A percentile compares a stretch with the other conserved stretches of the same genome.
Evolutionary conservation across 441 rosid species (phyloP).

Genomic region (Aquilaria agallochum): DNA sequence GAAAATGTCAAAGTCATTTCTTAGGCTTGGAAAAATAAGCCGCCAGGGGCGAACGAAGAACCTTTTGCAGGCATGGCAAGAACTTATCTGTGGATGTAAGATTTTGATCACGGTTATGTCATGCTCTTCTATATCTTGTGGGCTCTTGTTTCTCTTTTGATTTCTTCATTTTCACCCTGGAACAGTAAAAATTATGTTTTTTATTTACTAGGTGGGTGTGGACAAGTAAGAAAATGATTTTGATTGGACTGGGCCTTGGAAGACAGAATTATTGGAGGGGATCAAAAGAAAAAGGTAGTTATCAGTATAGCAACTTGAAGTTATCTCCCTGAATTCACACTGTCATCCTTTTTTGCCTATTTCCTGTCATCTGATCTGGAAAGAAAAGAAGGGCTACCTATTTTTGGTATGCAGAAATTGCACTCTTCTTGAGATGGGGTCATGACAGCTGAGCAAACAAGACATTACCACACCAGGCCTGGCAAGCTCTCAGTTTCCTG

Average conservation of each 20-base stretch:
- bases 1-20: neutral
- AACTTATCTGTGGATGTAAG: slow-evolving; percentile 8
- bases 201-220: slow-evolving; percentile 20
- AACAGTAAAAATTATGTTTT: slow-evolving; percentile 16
- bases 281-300: slow-evolving; percentile 36
- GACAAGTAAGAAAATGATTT: slow-evolving; percentile 36
- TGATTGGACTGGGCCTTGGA: slow-evolving; percentile 24
- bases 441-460: slow-evolving; percentile 44
- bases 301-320: slow-evolving; percentile 27
- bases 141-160: slow-evolving; percentile 16
- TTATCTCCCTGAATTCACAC: slow-evolving; percentile 34
- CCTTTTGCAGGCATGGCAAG: slow-evolving; percentile 9
- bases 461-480: slow-evolving; percentile 23
- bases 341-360: slow-evolving; percentile 33
- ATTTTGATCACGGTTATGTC: slow-evolving; percentile 3
- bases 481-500: slow-evolving; percentile 19
- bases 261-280: slow-evolving; percentile 49
- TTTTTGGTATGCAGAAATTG: slow-evolving; percentile 25
- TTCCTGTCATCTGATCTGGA: slow-evolving; percentile 45
- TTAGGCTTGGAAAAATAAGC: slow-evolving; percentile 2
- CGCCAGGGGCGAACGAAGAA: slow-evolving; percentile 5
- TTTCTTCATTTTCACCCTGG: neutral
- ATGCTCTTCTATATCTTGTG: slow-evolving; percentile 13
- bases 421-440: slow-evolving; percentile 38
- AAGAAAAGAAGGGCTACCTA: slow-evolving; percentile 27